These are phyloP conservation scores for Cyathus striatus DNA, from an alignment of 768 basidiomycete species.

Conservation along the genomic window DNA sequence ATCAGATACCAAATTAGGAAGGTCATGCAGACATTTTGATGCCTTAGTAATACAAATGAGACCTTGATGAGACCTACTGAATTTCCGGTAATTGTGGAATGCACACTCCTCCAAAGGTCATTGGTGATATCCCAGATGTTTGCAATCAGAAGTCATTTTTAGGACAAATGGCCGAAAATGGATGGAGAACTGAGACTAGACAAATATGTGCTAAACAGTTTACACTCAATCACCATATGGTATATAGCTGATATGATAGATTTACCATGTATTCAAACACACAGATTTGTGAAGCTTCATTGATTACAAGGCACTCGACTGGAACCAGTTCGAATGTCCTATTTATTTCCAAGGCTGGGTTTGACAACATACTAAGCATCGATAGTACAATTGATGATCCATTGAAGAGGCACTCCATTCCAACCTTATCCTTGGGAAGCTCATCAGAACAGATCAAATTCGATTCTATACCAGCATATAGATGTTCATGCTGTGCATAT, in stretches of 20 bases:
- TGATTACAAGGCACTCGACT: slow-evolving; percentile 42
- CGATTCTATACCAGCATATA: slow-evolving; percentile 29
- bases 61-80: no score
- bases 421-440: slow-evolving; percentile 19
- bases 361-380: slow-evolving; percentile 47
- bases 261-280: slow-evolving; percentile 42
- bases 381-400: slow-evolving; percentile 33
- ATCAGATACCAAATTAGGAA: no score
- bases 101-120: no score
- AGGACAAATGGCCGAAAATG: no score
- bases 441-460: slow-evolving; percentile 37
- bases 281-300: slow-evolving; percentile 51
- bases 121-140: no score
- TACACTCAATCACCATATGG: background rate
- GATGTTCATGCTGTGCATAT: slow-evolving; percentile 43
- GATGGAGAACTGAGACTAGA: no score
- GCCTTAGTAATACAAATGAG: no score
- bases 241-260: background rate
- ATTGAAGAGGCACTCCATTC: slow-evolving; percentile 19
- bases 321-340: slow-evolving; percentile 32
- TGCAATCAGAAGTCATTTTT: no score
- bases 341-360: slow-evolving; percentile 28
- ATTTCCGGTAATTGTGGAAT: no score
- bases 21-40: no score
- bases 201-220: slow-evolving; percentile 35